Conservation (phyloP, 2,329 filamentous ascomycete species). For the Xylaria sp. region DNA sequence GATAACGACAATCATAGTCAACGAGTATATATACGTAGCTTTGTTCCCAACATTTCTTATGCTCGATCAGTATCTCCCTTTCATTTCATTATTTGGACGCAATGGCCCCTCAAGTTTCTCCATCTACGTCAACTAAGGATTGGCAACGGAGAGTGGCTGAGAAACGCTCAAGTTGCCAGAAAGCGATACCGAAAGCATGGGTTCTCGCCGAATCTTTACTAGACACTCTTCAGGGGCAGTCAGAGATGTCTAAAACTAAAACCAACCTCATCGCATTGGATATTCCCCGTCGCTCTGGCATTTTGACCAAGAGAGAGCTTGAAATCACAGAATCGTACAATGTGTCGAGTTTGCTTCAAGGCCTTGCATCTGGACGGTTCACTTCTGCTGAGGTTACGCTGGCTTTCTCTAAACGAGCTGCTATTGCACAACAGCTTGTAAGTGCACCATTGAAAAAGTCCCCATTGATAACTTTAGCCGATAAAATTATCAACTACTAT, state of each 20-base stretch:
- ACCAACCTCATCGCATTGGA: constrained; percentile 39
- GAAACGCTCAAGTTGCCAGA: neutral
- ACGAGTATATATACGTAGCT: neutral
- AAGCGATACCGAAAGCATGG: constrained; percentile 5
- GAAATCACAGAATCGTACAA: constrained; percentile 36
- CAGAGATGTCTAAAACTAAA: neutral
- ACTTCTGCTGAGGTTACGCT: constrained; percentile 50
- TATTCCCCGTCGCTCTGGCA: constrained; percentile 34
- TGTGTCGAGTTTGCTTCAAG: constrained; percentile 30
- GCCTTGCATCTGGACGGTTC: constrained; percentile 25
- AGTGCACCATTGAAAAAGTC: neutral
- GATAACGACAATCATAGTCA: neutral
- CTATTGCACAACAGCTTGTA: constrained; percentile 56
- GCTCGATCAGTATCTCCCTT: neutral
- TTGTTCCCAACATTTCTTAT: neutral
- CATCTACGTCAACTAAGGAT: neutral
- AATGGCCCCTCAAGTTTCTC: neutral
- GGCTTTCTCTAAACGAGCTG: constrained; percentile 58
- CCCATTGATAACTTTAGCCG: neutral
- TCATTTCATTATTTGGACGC: neutral
- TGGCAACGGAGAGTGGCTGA: neutral
- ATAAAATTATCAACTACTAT: neutral
- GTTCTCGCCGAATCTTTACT: neutral
- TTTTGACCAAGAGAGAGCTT: constrained; percentile 30
- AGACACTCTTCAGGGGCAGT: neutral